These are phyloP conservation scores for Solanum sitiens DNA, from an alignment of 257 asterid species.

Conservation along the genomic window DNA sequence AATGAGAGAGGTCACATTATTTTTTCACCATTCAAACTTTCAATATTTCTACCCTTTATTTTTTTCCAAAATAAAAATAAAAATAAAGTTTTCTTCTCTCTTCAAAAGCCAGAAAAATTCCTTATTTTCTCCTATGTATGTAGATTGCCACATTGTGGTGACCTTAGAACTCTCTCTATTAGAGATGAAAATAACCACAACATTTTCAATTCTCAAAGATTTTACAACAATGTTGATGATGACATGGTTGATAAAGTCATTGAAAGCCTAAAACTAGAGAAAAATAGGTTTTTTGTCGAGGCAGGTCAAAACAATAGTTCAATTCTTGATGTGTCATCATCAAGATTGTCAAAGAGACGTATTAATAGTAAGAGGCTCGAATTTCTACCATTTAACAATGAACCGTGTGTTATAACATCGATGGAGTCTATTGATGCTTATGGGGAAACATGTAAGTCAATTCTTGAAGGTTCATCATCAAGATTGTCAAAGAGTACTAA, in stretches of 20 bases:
- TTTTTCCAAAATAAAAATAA: constrained; percentile 1
- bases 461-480: constrained; percentile 18
- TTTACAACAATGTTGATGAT: constrained; percentile 3
- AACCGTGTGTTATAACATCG: constrained; percentile 7
- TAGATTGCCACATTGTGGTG: constrained; percentile 37
- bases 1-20: background rate
- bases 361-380: background rate
- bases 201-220: constrained; percentile 19
- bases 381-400: constrained; percentile 4
- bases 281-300: constrained; percentile 32
- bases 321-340: constrained; percentile 22
- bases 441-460: constrained; percentile 28
- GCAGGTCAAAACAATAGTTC: constrained; percentile 31
- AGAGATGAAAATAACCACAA: constrained; percentile 4
- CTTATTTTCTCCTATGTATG: constrained; percentile 10
- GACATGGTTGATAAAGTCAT: constrained; percentile 9
- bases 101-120: constrained; percentile 20
- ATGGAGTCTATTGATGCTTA: constrained; percentile 17
- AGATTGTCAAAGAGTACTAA: background rate
- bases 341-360: background rate
- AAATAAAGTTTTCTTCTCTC: constrained; percentile 35
- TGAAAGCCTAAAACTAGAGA: constrained; percentile 22
- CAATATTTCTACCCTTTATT: background rate
- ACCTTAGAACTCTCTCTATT: constrained; percentile 43
- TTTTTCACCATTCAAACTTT: background rate